phyloP scores from a whole-genome alignment of 805 yeast genomes.

The Metschnikowia cubensis region DNA sequence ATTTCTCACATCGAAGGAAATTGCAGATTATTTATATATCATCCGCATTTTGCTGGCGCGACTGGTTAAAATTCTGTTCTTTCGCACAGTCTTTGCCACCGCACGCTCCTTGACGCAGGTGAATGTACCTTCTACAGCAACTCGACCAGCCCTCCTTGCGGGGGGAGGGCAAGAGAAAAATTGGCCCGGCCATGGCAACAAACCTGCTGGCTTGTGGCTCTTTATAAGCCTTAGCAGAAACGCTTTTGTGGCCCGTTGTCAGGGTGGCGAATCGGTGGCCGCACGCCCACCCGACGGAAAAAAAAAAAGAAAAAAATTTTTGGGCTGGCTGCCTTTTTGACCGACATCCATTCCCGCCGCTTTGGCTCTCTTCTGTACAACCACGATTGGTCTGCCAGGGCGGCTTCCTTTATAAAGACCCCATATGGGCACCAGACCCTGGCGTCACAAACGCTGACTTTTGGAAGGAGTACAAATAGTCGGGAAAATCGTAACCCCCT shows the following conservation, averaged over 20 bases:
- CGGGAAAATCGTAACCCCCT: background rate
- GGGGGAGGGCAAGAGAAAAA: background rate
- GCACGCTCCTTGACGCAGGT: constrained; percentile 17
- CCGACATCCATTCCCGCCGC: background rate
- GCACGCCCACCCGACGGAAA: background rate
- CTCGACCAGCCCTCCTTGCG: background rate
- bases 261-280: constrained; percentile 1
- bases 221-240: background rate
- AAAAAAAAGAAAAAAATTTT: constrained; percentile 1
- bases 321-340: background rate
- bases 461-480: background rate
- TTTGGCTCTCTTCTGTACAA: background rate
- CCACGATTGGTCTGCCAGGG: background rate
- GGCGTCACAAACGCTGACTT: background rate
- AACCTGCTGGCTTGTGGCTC: no score
- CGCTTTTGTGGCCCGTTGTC: background rate
- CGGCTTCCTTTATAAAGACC: background rate
- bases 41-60: constrained; percentile 20
- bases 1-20: constrained; percentile 17
- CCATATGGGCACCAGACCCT: background rate
- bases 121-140: constrained; percentile 2
- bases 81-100: constrained; percentile 8
- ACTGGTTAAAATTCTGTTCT: constrained; percentile 8
- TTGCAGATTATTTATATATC: constrained; percentile 21
- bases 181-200: no score